Evolutionary conservation across 164 flowering plant species (phyloP).

Genomic region (Dillenia turbinata): DNA sequence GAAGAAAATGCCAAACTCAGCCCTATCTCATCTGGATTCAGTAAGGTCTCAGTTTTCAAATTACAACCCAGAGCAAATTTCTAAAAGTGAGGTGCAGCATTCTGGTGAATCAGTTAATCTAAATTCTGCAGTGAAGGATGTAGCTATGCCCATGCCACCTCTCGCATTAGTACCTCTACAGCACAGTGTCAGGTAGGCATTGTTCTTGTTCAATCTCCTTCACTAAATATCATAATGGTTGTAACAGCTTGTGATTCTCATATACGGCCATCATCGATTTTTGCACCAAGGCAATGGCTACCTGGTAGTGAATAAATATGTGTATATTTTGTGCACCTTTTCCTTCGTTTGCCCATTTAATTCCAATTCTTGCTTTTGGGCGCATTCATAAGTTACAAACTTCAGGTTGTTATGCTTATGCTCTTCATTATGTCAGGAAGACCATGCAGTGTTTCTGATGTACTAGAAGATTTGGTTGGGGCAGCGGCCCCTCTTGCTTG

Average conservation of each 20-base stretch:
- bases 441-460: conserved; percentile 78
- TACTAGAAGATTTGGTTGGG: conserved; percentile 67
- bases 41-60: conserved; percentile 28
- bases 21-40: conserved; percentile 28
- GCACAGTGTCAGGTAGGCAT: conserved; percentile 51
- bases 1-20: conserved; percentile 49
- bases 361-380: too few relatives aligned
- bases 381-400: too few relatives aligned
- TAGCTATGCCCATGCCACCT: conserved; percentile 91
- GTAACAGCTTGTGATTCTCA: too few relatives aligned
- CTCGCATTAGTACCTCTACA: conserved; percentile 70
- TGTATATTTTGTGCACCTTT: too few relatives aligned
- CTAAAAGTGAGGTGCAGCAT: conserved; percentile 17
- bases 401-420: conserved; percentile 17
- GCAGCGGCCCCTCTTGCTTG: conserved; percentile 70
- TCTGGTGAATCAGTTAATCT: conserved; percentile 26
- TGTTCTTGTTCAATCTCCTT: neutral
- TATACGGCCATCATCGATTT: too few relatives aligned
- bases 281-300: too few relatives aligned
- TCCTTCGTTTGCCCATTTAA: neutral
- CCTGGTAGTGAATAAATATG: too few relatives aligned
- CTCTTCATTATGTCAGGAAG: conserved; percentile 65
- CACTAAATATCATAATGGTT: too few relatives aligned
- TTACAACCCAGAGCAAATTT: conserved; percentile 18
- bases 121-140: conserved; percentile 43